Conservation (phyloP, 805 yeast species). For the Candida qinlingensis region DNA sequence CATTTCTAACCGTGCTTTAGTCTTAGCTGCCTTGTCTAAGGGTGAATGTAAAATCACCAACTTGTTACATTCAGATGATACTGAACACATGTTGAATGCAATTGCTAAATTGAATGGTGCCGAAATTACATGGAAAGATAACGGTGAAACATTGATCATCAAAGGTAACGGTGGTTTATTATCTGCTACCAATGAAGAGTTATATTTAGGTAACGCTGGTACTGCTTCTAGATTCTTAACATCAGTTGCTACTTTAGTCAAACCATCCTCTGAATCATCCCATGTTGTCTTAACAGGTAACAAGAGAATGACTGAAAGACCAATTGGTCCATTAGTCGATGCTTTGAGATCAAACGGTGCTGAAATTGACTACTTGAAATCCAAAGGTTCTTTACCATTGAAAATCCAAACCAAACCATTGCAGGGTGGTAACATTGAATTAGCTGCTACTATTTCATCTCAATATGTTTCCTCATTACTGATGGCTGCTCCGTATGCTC, state of each 20-base stretch:
- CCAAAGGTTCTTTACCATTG: constrained; percentile 81
- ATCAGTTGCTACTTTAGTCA: constrained; percentile 83
- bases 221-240: constrained; percentile 95
- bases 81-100: constrained; percentile 90
- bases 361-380: constrained; percentile 61
- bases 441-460: constrained; percentile 94
- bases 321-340: constrained; percentile 93
- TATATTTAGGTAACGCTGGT: constrained; percentile 95
- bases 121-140: constrained; percentile 71
- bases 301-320: constrained; percentile 95
- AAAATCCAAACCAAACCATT: constrained; percentile 68
- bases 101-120: constrained; percentile 79
- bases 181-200: constrained; percentile 54
- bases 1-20: constrained; percentile 89
- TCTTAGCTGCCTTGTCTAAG: constrained; percentile 84
- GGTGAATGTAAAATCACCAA: constrained; percentile 83
- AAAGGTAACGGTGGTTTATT: constrained; percentile 81
- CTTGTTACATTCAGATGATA: constrained; percentile 92
- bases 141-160: constrained; percentile 84
- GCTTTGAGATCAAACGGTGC: constrained; percentile 83
- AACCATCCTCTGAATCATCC: constrained; percentile 36
- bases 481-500: constrained; percentile 97
- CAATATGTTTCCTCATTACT: constrained; percentile 94
- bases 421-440: constrained; percentile 86
- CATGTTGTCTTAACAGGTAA: constrained; percentile 81